Evolutionary conservation across 2,329 filamentous ascomycete species (phyloP).

Genomic region (Trichoderma oligosporum): DNA sequence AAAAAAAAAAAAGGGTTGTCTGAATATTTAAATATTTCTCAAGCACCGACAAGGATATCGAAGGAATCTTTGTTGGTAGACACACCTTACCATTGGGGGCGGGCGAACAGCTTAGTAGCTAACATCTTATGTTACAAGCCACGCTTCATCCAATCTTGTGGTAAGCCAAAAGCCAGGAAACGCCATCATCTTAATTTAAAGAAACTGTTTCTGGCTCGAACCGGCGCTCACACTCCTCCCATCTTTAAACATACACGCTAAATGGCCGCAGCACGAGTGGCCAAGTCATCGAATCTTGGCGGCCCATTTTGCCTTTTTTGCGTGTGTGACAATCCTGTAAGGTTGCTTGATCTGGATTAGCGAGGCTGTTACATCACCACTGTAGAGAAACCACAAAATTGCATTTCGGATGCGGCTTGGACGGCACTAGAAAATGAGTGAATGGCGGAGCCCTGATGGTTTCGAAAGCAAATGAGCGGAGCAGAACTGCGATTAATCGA

Average conservation of each 20-base stretch:
- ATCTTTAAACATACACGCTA: constrained; percentile 11
- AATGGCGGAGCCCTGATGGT: constrained; percentile 11
- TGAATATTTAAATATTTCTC: constrained; percentile 6
- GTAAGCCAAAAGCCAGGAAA: constrained; percentile 7
- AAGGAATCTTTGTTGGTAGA: constrained; percentile 12
- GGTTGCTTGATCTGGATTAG: constrained; percentile 16
- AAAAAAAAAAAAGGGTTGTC: not conserved
- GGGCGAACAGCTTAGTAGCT: constrained; percentile 15
- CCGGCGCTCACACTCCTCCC: not conserved
- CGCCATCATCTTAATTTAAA: not conserved
- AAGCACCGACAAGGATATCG: not conserved
- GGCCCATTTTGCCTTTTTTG: constrained; percentile 18
- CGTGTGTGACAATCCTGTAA: constrained; percentile 10
- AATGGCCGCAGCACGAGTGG: not conserved
- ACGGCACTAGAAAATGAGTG: not conserved
- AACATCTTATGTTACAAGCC: constrained; percentile 12
- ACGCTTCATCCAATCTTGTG: not conserved
- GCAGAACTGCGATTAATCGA: constrained; percentile 1
- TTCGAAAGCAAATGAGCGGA: constrained; percentile 1
- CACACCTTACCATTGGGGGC: constrained; percentile 13
- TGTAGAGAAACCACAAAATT: constrained; percentile 3
- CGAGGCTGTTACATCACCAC: constrained; percentile 1
- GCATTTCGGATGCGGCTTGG: constrained; percentile 8
- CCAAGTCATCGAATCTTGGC: constrained; percentile 7
- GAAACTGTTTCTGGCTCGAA: not conserved